phyloP scores from a whole-genome alignment of 176 grass and related monocot species.

The Sorghum bicolor region Sorghum_bicolor_NCBIv3 NC_012872.2:59609001-59609500 shows the following conservation, averaged over 20 bases:
- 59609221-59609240: neutral
- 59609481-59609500: no score
- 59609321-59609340: conserved; percentile 57
- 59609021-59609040: no score
- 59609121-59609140: no score
- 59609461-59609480: neutral
- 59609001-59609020: no score
- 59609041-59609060: no score
- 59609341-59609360: conserved; percentile 27
- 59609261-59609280: neutral
- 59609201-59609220: no score
- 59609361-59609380: conserved; percentile 40
- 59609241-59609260: neutral
- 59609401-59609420: conserved; percentile 55
- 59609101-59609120: no score
- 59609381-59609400: conserved; percentile 59
- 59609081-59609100: no score
- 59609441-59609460: conserved; percentile 63
- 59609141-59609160: no score
- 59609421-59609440: conserved; percentile 69
- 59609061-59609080: no score
- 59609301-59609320: conserved; percentile 80
- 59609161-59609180: no score
- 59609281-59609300: conserved; percentile 52
- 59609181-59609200: no score